These are phyloP conservation scores for Aureobasidium zeae DNA, from an alignment of 2,329 filamentous ascomycete genomes.

Conservation along the genomic window DNA sequence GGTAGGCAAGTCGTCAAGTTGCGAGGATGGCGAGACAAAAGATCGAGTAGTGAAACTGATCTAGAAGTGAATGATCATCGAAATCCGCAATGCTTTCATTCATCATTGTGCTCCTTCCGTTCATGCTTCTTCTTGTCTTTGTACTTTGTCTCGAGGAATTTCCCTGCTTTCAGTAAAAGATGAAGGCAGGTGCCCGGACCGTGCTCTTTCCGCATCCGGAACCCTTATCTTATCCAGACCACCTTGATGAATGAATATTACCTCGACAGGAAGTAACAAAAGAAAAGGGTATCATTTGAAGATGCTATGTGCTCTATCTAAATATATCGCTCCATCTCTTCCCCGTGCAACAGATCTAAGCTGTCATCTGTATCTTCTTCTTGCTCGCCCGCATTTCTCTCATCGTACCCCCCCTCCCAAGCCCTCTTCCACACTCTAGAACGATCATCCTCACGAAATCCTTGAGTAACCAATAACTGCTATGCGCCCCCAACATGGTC, in stretches of 20 bases:
- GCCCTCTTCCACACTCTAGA: slow-evolving; percentile 69
- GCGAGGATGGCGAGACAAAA: neutral
- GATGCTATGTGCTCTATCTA: neutral
- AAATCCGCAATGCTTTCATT: neutral
- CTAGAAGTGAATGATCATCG: slow-evolving; percentile 1
- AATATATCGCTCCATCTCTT: neutral
- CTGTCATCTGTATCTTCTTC: slow-evolving; percentile 27
- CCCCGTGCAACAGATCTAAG: neutral
- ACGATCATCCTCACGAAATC: slow-evolving; percentile 91
- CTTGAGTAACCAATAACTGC: slow-evolving; percentile 79
- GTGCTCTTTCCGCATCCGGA: neutral
- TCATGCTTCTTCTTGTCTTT: neutral
- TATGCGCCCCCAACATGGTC: slow-evolving; percentile 93
- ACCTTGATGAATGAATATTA: neutral
- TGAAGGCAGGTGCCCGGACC: no score
- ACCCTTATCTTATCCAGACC: neutral
- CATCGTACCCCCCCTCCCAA: slow-evolving; percentile 54
- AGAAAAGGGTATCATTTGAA: slow-evolving; percentile 1
- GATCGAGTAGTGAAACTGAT: neutral
- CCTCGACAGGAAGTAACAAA: neutral
- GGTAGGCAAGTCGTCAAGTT: neutral
- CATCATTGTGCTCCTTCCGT: slow-evolving; percentile 8
- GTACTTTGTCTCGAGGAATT: neutral
- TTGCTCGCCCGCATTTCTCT: slow-evolving; percentile 47
- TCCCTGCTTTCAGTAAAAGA: neutral